phyloP scores from a whole-genome alignment of 2,329 filamentous ascomycete species.

The Aspergillus clavatus region DNA sequence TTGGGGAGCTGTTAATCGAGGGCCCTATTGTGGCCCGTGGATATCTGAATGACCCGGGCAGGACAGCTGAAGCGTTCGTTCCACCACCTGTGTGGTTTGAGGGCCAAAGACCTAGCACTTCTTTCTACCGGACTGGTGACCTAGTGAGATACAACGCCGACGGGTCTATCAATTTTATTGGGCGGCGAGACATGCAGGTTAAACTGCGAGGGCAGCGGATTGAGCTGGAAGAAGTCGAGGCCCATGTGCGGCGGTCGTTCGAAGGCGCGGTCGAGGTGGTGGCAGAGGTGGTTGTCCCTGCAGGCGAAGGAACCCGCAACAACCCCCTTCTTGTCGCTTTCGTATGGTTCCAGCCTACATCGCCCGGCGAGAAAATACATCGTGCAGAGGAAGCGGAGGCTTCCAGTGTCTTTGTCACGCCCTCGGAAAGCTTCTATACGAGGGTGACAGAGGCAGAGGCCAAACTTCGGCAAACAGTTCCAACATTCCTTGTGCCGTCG shows the following conservation, averaged over 20 bases:
- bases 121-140: not conserved
- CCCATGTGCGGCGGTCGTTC: not conserved
- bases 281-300: not conserved
- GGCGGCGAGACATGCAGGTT: constrained; percentile 77
- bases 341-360: not conserved
- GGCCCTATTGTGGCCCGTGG: not conserved
- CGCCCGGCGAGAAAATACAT: not conserved
- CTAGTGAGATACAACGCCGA: constrained; percentile 40
- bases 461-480: not conserved
- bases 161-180: constrained; percentile 73
- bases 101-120: too few relatives aligned
- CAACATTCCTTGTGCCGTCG: not conserved
- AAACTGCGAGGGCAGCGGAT: constrained; percentile 79
- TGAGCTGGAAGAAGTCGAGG: constrained; percentile 79
- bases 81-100: not conserved
- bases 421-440: not conserved
- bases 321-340: not conserved
- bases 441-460: not conserved
- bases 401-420: not conserved
- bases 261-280: not conserved
- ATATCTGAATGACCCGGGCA: not conserved
- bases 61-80: not conserved
- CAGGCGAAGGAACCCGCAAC: not conserved
- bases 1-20: not conserved
- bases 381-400: too few relatives aligned